A percentile compares a stretch with the other conserved stretches of the same genome.
phyloP scores from a whole-genome alignment of 495 filamentous ascomycete species.

The Pseudoneurospora amorphoporcata region DNA sequence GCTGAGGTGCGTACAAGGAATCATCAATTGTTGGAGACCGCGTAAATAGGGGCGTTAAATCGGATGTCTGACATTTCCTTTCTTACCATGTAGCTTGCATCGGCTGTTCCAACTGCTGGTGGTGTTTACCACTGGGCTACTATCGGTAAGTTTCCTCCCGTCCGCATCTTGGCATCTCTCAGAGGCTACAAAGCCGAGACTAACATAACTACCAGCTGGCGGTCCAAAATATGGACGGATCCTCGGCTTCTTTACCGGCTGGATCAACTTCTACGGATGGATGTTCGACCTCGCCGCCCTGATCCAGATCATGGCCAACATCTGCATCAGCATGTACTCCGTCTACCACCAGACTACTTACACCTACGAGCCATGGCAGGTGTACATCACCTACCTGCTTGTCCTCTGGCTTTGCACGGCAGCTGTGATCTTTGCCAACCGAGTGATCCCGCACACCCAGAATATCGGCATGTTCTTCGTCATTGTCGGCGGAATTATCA shows the following conservation, averaged over 20 bases:
- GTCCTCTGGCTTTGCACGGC: conserved; percentile 55
- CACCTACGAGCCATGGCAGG: conserved; percentile 56
- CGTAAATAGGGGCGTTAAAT: background rate
- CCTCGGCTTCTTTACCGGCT: conserved; percentile 69
- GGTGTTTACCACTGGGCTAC: conserved; percentile 85
- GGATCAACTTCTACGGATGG: conserved; percentile 77
- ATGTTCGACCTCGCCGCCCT: conserved; percentile 55
- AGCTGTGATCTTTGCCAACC: conserved; percentile 61
- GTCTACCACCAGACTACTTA: conserved; percentile 54
- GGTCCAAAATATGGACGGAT: conserved; percentile 57
- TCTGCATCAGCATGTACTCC: conserved; percentile 61
- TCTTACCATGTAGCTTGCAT: conserved; percentile 48
- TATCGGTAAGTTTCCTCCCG: conserved; percentile 28
- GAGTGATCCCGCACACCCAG: conserved; percentile 53
- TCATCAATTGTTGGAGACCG: background rate
- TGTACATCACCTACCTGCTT: conserved; percentile 60
- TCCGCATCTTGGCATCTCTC: background rate
- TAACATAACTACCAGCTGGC: conserved; percentile 26
- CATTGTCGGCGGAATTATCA: conserved; percentile 56
- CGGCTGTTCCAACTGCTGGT: conserved; percentile 67
- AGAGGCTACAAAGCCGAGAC: background rate
- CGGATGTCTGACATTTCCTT: background rate
- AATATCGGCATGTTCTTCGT: conserved; percentile 60
- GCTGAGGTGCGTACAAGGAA: conserved; percentile 24
- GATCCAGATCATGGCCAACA: conserved; percentile 55